phyloP scores from a whole-genome alignment of 805 yeast genomes.

The Scheffersomyces stipitis region DNA sequence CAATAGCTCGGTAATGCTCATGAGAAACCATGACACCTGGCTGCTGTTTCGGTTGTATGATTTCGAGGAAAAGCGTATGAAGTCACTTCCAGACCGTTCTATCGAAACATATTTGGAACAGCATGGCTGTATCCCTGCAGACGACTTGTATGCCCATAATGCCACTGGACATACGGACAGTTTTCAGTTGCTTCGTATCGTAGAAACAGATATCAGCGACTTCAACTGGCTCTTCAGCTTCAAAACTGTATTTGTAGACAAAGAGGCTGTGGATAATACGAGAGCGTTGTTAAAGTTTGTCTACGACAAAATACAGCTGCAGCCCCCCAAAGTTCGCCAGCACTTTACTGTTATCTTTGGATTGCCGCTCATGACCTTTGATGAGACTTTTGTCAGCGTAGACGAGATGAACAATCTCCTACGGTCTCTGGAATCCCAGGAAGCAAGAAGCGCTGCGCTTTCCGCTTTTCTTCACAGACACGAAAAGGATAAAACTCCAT shows the following conservation, averaged over 20 bases:
- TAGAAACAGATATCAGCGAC: not conserved
- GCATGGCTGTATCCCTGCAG: not conserved
- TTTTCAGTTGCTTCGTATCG: not conserved
- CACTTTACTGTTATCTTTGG: not conserved
- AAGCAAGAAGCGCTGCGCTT: not conserved
- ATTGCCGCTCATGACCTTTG: not conserved
- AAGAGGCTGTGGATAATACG: not conserved
- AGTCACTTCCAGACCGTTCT: not conserved
- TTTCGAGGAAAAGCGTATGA: not conserved
- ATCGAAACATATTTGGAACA: too few species aligned
- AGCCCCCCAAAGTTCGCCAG: not conserved
- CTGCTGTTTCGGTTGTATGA: too few species aligned
- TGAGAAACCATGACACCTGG: not conserved
- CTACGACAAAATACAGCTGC: not conserved
- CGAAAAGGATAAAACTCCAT: not conserved
- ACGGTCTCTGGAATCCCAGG: not conserved
- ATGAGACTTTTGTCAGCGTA: not conserved
- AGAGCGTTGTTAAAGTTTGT: not conserved
- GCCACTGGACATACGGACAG: not conserved
- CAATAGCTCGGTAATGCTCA: too few species aligned
- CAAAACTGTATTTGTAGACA: not conserved
- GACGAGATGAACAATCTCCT: not conserved
- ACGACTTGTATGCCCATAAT: not conserved
- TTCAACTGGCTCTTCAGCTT: not conserved
- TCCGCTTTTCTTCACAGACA: not conserved